phyloP scores from a whole-genome alignment of 23 red algal genomes.

The Gracilaria gracilis region DNA sequence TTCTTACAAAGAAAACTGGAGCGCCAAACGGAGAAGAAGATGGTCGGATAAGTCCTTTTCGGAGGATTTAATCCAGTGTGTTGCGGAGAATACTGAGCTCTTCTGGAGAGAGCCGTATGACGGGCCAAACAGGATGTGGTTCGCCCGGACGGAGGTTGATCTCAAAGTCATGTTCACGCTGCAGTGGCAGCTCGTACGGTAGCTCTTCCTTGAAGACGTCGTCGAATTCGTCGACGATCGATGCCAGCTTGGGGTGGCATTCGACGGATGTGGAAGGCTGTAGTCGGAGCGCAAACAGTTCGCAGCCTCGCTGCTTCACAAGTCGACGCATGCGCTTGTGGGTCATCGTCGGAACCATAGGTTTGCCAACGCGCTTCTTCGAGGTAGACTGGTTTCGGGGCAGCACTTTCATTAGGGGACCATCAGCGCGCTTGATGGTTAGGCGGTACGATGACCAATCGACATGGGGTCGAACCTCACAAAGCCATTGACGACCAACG shows the following conservation, averaged over 20 bases:
- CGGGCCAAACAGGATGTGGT: slow-evolving; percentile 16
- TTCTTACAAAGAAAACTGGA: slow-evolving; percentile 11
- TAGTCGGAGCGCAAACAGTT: neutral
- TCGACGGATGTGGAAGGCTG: neutral
- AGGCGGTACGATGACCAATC: neutral
- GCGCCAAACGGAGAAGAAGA: neutral
- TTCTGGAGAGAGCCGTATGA: neutral
- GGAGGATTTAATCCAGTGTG: neutral
- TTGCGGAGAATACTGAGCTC: neutral
- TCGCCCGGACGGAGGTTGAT: slow-evolving; percentile 14
- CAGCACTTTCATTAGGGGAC: neutral
- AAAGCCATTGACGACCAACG: neutral
- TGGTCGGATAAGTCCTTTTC: slow-evolving; percentile 5
- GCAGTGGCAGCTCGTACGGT: slow-evolving; percentile 4
- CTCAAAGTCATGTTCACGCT: slow-evolving; percentile 6
- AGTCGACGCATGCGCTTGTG: neutral
- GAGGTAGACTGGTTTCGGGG: neutral
- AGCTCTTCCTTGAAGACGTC: slow-evolving; percentile 23
- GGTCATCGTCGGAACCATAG: neutral
- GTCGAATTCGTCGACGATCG: slow-evolving; percentile 9
- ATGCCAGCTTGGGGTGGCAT: slow-evolving; percentile 9
- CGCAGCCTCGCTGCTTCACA: neutral
- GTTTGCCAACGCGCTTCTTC: neutral
- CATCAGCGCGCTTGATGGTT: slow-evolving; percentile 9
- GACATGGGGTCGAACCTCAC: neutral